Evolutionary conservation across 2,329 filamentous ascomycete genomes (phyloP).

Genomic region (Paecilomyces fulvus): DNA sequence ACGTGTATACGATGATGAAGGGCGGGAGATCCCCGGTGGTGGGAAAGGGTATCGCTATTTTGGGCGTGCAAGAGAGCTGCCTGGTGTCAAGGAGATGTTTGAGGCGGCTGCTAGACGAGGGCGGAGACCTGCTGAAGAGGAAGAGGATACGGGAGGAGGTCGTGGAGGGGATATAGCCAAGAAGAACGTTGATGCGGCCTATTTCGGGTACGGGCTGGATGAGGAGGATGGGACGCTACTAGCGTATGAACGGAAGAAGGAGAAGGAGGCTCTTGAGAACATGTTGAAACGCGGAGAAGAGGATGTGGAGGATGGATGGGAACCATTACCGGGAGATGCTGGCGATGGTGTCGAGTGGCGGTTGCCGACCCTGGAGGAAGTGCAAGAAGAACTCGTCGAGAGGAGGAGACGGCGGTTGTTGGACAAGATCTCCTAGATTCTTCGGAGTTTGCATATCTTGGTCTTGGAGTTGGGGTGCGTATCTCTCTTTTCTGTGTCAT

Average conservation of each 20-base stretch:
- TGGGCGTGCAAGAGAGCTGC: slow-evolving; percentile 78
- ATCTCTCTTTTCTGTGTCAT: slow-evolving; percentile 1
- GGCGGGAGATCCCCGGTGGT: slow-evolving; percentile 59
- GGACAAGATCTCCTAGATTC: slow-evolving; percentile 58
- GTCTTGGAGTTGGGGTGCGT: background rate
- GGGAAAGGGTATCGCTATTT: slow-evolving; percentile 94
- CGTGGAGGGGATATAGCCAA: slow-evolving; percentile 35
- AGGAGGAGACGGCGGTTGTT: slow-evolving; percentile 73
- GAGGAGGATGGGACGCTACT: slow-evolving; percentile 81
- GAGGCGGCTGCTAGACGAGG: slow-evolving; percentile 61
- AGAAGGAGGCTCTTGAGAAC: slow-evolving; percentile 68
- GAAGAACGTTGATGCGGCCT: slow-evolving; percentile 78
- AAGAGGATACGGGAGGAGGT: slow-evolving; percentile 54
- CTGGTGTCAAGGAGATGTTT: slow-evolving; percentile 93
- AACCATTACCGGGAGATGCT: slow-evolving; percentile 74
- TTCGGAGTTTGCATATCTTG: background rate
- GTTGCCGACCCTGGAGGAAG: slow-evolving; percentile 78
- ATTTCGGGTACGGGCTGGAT: slow-evolving; percentile 89
- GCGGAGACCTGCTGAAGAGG: slow-evolving; percentile 57
- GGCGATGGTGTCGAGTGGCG: slow-evolving; percentile 78
- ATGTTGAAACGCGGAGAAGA: slow-evolving; percentile 53
- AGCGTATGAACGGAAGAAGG: slow-evolving; percentile 72
- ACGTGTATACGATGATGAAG: slow-evolving; percentile 65
- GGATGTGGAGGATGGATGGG: slow-evolving; percentile 62
- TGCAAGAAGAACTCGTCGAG: slow-evolving; percentile 89